Evolutionary conservation across 306 rosid species (phyloP), one percentile per base, ranked within the genome.

Genomic region (Cicer judaicum): DNA sequence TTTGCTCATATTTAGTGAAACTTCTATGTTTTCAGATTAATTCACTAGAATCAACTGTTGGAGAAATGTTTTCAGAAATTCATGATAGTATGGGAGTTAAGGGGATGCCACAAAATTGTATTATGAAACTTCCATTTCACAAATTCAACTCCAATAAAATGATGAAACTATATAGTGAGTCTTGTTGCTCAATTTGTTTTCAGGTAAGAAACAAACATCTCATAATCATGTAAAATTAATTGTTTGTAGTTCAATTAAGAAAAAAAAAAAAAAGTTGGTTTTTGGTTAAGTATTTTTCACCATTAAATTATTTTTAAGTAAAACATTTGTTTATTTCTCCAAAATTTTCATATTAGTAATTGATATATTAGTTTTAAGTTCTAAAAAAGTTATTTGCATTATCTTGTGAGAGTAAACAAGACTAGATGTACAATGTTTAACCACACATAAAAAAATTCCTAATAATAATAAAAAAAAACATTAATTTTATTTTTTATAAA

Each of bases 131-230:
- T 40, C 79, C 78, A n/a, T 65, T 57, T 68, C 73, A 78, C 54
- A 66, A 66, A 36, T 84, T 81, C 69, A 56, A 59, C 60, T 57
- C 83, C 54, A 19, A 11, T n/a, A 49, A 64, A 49, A 73, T 74
- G 53, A 36, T 53, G 9, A 55, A 64, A 48, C 42, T 19, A 2
- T 63, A 63, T 80, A 80, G 43, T 14, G 67, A 64, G 1, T 73
- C 85, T 2, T 64, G 81, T 65, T 84, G 88, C 81, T 69, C 88
- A 50, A 70, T 84, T 70, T 84, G 88, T 76, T 81, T 78, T 10
- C 88, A 81, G 85, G 88, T 80, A 24, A 83, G 78, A 59, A 78
- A 48, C 15, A 46, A 42, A 16, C 21, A 39, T 6, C 53, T 38
- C 14, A 8, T 2, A 41, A 34, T 7, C 43, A 6, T 38, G n/a